Base-by-base conservation (phyloP, 2,329 filamentous ascomycete species). In the Aspergillus brasiliensis region DNA sequence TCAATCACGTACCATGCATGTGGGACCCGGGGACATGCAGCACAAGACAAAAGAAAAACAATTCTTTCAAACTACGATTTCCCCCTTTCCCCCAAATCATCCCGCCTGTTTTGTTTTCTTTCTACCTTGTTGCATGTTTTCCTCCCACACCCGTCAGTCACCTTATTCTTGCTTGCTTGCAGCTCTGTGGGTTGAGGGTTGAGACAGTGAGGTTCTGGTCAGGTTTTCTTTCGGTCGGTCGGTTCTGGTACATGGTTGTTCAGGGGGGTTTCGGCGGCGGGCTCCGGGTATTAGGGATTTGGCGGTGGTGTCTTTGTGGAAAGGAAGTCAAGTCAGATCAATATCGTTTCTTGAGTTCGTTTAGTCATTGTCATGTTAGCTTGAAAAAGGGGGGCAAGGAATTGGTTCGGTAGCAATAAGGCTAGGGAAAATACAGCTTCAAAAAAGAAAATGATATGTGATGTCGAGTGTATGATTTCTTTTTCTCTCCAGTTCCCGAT, bases 401-500 rank as follows among this genome's bases (percentile, higher is more conserved):
- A n/a, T n/a, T 15, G 8, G 23, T 48, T 23, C 21, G 23, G 23
- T 48, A 48, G 44, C 31, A 15, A 48, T 48, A 48, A 8, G 23
- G 21, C 5, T 17, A 47, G 23, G 44, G 44, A 23, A 48, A 48
- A n/a, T 40, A 11, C 31, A n/a, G n/a, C 31, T 34, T 11, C 1
- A 34, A 34, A 34, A 34, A 42, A 42, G 17, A 42, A 42, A 42
- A 42, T 34, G 31, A 10, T 13, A 13, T 34, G 31, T 48, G 44
- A 15, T 15, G 44, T 25, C 21, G 15, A 8, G 21, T 27, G 15
- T n/a, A 25, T 17, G 7, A 25, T 28, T n/a, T 66, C 57, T 60
- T 65, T 63, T 48, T 40, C 61, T 63, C 61, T 62, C 57, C 25
- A 25, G 25, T n/a, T n/a, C n/a, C n/a, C n/a, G n/a, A n/a, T n/a